These are phyloP conservation scores for Kurtzmaniella quercitrusa DNA, from an alignment of 1,139 yeast genomes.

Conservation along the genomic window DNA sequence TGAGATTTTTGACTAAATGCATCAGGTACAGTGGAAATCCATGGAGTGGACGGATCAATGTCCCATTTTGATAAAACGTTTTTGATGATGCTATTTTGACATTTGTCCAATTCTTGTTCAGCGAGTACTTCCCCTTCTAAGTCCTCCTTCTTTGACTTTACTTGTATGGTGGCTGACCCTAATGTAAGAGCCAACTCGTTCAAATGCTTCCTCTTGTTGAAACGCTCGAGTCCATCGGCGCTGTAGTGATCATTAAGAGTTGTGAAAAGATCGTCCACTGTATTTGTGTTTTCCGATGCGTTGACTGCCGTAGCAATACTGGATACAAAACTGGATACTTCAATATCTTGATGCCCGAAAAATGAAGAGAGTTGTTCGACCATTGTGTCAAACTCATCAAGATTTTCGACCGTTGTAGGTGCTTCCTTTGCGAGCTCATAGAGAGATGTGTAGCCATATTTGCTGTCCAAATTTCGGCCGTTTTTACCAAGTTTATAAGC, in stretches of 20 bases:
- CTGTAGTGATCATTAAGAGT: slow-evolving; percentile 8
- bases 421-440: slow-evolving; percentile 20
- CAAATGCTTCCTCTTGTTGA: slow-evolving; percentile 14
- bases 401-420: slow-evolving; percentile 24
- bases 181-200: slow-evolving; percentile 18
- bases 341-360: slow-evolving; percentile 25
- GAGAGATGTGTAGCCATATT: slow-evolving; percentile 15
- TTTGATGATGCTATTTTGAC: slow-evolving; percentile 17
- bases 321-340: slow-evolving; percentile 2
- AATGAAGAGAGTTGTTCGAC: slow-evolving; percentile 41
- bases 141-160: slow-evolving; percentile 8
- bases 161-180: slow-evolving; percentile 25
- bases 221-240: slow-evolving; percentile 9
- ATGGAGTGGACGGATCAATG: slow-evolving; percentile 4
- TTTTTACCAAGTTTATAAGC: slow-evolving; percentile 30
- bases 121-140: slow-evolving; percentile 10
- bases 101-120: slow-evolving; percentile 11
- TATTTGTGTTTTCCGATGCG: slow-evolving; percentile 5
- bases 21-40: slow-evolving; percentile 8
- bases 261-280: slow-evolving; percentile 11
- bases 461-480: background rate
- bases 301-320: background rate
- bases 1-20: background rate
- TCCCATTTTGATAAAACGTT: slow-evolving; percentile 28
- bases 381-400: slow-evolving; percentile 49